Conservation (phyloP, 306 rosid species). For the Arachis hypogaea region DNA sequence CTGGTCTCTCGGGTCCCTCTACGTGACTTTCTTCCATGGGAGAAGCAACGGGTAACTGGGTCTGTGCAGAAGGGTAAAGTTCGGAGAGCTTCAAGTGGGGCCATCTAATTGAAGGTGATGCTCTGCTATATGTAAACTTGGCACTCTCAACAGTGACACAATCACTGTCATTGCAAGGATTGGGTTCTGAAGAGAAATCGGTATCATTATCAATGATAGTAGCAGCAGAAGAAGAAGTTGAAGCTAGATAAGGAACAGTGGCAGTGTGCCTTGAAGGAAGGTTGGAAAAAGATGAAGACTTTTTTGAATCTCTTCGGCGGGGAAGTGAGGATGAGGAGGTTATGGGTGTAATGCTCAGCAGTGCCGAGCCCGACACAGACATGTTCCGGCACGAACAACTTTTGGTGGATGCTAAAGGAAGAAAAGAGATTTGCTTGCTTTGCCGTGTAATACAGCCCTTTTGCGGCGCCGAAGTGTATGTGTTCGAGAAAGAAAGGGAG, state of each 20-base stretch:
- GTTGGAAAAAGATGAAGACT: slow-evolving; percentile 40
- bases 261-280: slow-evolving; percentile 31
- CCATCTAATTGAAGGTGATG: slow-evolving; percentile 86
- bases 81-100: slow-evolving; percentile 71
- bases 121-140: slow-evolving; percentile 75
- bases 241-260: slow-evolving; percentile 38
- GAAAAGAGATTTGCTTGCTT: no score
- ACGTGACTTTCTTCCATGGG: slow-evolving; percentile 38
- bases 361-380: slow-evolving; percentile 40
- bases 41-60: slow-evolving; percentile 40
- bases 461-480: background rate
- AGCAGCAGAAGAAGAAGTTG: slow-evolving; percentile 36
- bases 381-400: slow-evolving; percentile 26
- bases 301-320: slow-evolving; percentile 26
- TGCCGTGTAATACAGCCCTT: no score
- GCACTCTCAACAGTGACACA: background rate
- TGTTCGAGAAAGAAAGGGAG: background rate
- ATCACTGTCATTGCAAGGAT: background rate
- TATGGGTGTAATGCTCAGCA: slow-evolving; percentile 34
- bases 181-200: slow-evolving; percentile 34
- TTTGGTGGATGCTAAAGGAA: background rate
- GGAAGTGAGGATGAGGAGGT: slow-evolving; percentile 35
- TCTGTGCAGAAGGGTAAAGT: slow-evolving; percentile 48
- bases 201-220: slow-evolving; percentile 16
- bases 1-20: slow-evolving; percentile 33